Evolutionary conservation across 2,329 filamentous ascomycete species (phyloP).

Genomic region (Xylaria digitata): DNA sequence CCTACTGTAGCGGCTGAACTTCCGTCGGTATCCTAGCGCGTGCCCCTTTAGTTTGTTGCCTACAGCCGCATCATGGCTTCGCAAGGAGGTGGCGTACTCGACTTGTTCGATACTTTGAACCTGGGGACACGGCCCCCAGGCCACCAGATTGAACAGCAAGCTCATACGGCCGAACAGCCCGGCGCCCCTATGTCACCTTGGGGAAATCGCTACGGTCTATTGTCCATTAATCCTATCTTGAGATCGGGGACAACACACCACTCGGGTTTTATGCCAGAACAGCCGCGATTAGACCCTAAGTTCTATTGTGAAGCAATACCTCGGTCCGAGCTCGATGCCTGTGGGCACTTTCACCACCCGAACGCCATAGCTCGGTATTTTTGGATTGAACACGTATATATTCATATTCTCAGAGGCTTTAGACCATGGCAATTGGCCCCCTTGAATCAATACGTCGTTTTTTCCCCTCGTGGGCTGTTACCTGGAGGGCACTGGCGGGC

Average conservation of each 20-base stretch:
- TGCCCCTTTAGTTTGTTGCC: too few species aligned
- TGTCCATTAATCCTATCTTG: not conserved
- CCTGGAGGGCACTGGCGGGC: slow-evolving; percentile 11
- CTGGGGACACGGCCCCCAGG: too few species aligned
- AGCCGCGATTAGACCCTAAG: slow-evolving; percentile 8
- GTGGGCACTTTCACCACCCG: not conserved
- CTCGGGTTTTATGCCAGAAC: not conserved
- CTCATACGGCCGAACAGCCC: too few species aligned
- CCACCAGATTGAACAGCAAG: too few species aligned
- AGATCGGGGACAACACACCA: not conserved
- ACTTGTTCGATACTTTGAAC: too few species aligned
- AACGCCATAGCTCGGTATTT: slow-evolving; percentile 6
- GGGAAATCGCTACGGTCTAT: not conserved
- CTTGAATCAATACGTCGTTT: slow-evolving; percentile 15
- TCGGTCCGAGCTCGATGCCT: not conserved
- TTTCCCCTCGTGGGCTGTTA: slow-evolving; percentile 12
- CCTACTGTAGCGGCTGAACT: too few species aligned
- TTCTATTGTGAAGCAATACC: not conserved
- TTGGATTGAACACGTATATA: not conserved
- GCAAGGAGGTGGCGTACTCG: too few species aligned
- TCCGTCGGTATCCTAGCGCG: too few species aligned
- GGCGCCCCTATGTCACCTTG: slow-evolving; percentile 13
- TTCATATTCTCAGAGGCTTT: not conserved
- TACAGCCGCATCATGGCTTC: too few species aligned
- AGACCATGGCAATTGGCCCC: slow-evolving; percentile 1